Evolutionary conservation across 495 filamentous ascomycete species (phyloP).

Genomic region (Filosporella fistucella): DNA sequence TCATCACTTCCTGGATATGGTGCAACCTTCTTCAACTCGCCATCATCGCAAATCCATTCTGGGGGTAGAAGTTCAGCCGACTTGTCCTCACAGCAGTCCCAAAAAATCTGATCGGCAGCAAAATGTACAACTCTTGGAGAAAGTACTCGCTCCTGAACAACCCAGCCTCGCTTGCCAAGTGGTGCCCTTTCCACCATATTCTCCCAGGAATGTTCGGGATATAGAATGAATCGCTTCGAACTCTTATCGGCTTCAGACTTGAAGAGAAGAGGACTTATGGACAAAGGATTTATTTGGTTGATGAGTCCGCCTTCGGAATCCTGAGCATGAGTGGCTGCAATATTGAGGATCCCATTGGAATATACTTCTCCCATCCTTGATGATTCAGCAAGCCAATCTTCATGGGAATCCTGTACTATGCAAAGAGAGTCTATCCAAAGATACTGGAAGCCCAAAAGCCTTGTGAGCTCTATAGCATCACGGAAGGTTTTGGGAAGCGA

Average conservation of each 20-base stretch:
- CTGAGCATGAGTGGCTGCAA: neutral
- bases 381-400: constrained; percentile 21
- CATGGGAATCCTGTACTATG: constrained; percentile 23
- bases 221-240: neutral
- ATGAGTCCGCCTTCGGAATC: neutral
- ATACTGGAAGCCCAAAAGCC: constrained; percentile 9
- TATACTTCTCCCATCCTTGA: constrained; percentile 16
- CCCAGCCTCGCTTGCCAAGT: constrained; percentile 15
- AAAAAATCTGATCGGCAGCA: constrained; percentile 3
- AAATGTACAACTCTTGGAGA: neutral
- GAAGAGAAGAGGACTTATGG: neutral
- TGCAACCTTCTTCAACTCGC: neutral
- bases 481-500: neutral
- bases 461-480: constrained; percentile 1
- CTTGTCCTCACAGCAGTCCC: neutral
- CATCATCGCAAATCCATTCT: neutral
- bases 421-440: constrained; percentile 29
- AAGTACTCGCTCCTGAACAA: constrained; percentile 1
- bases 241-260: neutral
- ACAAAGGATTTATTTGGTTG: neutral
- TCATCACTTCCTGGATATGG: neutral
- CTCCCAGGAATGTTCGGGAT: neutral
- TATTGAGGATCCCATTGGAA: neutral
- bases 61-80: neutral
- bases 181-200: constrained; percentile 10